These are phyloP conservation scores for Quercus variabilis DNA, from an alignment of 306 rosid genomes.

Conservation along the genomic window DNA sequence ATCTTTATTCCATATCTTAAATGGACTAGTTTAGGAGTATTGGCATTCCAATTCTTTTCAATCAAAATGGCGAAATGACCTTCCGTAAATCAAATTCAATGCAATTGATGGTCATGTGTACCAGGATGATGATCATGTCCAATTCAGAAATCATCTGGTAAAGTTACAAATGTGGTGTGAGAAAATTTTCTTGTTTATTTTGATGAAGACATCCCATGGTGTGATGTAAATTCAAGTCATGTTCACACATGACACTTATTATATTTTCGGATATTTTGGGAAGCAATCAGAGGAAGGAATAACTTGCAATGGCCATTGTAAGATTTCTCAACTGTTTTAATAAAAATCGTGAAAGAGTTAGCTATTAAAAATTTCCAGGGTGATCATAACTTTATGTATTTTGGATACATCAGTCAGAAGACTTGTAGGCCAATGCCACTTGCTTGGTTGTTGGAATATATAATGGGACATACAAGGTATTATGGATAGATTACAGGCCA, in stretches of 20 bases:
- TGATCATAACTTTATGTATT: background rate
- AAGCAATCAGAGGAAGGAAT: background rate
- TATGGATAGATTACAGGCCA: no score
- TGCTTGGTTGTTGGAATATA: no score
- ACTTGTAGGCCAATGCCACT: no score
- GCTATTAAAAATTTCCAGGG: background rate
- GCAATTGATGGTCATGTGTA: background rate
- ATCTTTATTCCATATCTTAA: background rate
- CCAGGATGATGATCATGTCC: background rate
- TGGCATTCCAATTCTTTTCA: background rate
- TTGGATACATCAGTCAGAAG: no score
- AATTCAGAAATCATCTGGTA: background rate
- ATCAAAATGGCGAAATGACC: background rate
- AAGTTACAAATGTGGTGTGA: background rate
- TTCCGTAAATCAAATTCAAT: background rate
- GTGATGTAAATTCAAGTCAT: background rate
- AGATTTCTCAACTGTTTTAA: background rate
- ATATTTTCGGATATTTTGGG: background rate
- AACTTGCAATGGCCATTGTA: background rate
- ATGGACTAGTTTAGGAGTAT: background rate
- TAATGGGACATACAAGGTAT: no score
- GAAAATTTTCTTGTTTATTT: no score
- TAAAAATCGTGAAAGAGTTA: background rate
- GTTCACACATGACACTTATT: background rate
- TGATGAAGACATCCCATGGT: background rate